A percentile compares a stretch with the other conserved stretches of the same genome.
These are phyloP conservation scores for Polygonum maritimum DNA, from an alignment of 148 eudicot species.

Conservation along the genomic window DNA sequence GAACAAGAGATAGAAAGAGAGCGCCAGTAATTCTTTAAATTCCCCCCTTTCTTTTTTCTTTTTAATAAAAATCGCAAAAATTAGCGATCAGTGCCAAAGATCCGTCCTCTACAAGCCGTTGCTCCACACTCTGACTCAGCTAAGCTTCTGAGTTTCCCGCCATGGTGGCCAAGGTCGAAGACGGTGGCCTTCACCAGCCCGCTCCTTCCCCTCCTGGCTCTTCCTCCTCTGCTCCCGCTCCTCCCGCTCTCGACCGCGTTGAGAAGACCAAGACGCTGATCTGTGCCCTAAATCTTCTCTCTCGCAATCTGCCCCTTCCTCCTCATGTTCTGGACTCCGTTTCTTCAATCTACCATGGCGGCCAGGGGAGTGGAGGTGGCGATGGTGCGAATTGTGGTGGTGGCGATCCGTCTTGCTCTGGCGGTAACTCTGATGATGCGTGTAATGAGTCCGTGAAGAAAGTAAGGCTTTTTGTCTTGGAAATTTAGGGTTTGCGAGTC, in stretches of 20 bases:
- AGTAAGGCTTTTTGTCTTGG: slow-evolving; percentile 17
- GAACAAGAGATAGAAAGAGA: slow-evolving; percentile 9
- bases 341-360: slow-evolving; percentile 42
- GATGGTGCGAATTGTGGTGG: slow-evolving; percentile 1
- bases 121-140: not conserved
- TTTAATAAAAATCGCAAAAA: not conserved
- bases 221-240: slow-evolving; percentile 1
- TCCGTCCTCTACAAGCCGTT: slow-evolving; percentile 6
- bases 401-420: slow-evolving; percentile 9
- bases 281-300: slow-evolving; percentile 83
- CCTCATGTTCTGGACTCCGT: slow-evolving; percentile 56
- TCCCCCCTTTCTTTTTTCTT: not conserved
- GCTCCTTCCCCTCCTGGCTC: not conserved
- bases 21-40: not conserved
- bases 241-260: slow-evolving; percentile 19
- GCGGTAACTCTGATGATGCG: not conserved
- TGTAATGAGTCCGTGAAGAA: slow-evolving; percentile 8
- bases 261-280: slow-evolving; percentile 76
- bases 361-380: not conserved
- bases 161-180: slow-evolving; percentile 8
- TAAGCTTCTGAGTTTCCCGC: slow-evolving; percentile 7
- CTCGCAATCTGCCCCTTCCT: slow-evolving; percentile 89
- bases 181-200: not conserved
- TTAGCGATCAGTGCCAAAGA: slow-evolving; percentile 1
- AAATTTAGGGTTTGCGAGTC: not conserved